Percentiles rank a stretch among this genome's conserved stretches.
Evolutionary conservation across 2,329 filamentous ascomycete genomes (phyloP).

Genomic region (Aspergillus quadrilineatus): DNA sequence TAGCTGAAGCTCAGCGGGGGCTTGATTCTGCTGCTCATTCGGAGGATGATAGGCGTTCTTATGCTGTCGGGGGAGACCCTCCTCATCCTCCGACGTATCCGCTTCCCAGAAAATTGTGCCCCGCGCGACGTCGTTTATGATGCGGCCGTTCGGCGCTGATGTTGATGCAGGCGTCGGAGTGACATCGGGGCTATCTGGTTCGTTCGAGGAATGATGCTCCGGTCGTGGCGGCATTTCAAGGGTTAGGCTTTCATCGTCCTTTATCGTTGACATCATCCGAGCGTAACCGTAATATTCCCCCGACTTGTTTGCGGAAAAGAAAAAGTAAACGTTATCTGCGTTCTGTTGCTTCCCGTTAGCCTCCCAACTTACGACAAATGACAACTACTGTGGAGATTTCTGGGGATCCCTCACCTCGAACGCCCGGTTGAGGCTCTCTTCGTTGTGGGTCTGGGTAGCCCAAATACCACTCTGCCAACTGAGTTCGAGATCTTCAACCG

Average conservation of each 20-base stretch:
- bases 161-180: constrained; percentile 77
- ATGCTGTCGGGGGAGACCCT: constrained; percentile 32
- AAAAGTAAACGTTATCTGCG: constrained; percentile 80
- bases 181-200: constrained; percentile 70
- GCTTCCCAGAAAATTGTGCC: constrained; percentile 97
- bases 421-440: constrained; percentile 76
- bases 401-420: constrained; percentile 63
- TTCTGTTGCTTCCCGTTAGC: constrained; percentile 49
- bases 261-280: constrained; percentile 81
- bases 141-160: constrained; percentile 74
- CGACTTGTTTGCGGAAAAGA: constrained; percentile 97
- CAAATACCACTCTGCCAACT: constrained; percentile 87
- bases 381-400: not conserved
- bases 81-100: constrained; percentile 54
- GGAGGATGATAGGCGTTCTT: constrained; percentile 51
- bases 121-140: constrained; percentile 89
- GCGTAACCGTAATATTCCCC: constrained; percentile 97
- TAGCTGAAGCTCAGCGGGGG: constrained; percentile 53
- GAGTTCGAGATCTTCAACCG: constrained; percentile 81
- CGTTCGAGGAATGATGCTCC: constrained; percentile 52
- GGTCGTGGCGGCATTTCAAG: constrained; percentile 68
- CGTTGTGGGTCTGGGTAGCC: constrained; percentile 94
- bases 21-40: constrained; percentile 40
- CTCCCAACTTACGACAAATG: not conserved
- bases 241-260: constrained; percentile 68